phyloP scores from a whole-genome alignment of 805 yeast genomes.

The Ogataea paraovalis region DNA sequence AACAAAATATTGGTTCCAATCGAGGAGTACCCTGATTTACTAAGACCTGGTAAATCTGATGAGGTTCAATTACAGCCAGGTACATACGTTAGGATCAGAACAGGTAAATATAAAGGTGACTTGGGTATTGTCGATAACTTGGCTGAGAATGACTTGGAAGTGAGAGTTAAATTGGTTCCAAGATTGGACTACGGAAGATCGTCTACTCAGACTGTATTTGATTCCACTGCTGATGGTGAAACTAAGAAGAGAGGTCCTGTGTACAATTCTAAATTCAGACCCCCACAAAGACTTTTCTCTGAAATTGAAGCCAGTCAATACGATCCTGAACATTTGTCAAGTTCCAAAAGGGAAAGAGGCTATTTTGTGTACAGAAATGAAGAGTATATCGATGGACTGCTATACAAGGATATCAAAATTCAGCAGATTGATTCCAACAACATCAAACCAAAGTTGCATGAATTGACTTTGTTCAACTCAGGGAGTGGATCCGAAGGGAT shows the following conservation, averaged over 20 bases:
- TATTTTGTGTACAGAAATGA: slow-evolving; percentile 76
- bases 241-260: slow-evolving; percentile 39
- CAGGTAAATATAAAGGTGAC: slow-evolving; percentile 92
- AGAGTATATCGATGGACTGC: slow-evolving; percentile 84
- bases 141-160: slow-evolving; percentile 93
- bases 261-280: slow-evolving; percentile 61
- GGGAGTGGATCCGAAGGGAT: slow-evolving; percentile 81
- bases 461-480: slow-evolving; percentile 73
- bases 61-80: slow-evolving; percentile 91
- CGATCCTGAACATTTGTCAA: slow-evolving; percentile 67
- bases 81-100: slow-evolving; percentile 80
- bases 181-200: slow-evolving; percentile 85
- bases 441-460: slow-evolving; percentile 85
- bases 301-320: slow-evolving; percentile 84
- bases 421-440: slow-evolving; percentile 73
- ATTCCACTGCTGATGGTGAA: slow-evolving; percentile 19
- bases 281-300: slow-evolving; percentile 81
- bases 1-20: slow-evolving; percentile 89
- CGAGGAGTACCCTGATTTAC: slow-evolving; percentile 87
- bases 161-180: slow-evolving; percentile 88
- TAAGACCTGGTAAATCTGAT: slow-evolving; percentile 83
- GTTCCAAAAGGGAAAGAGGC: slow-evolving; percentile 57
- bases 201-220: slow-evolving; percentile 26
- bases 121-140: slow-evolving; percentile 89
- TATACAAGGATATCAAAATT: slow-evolving; percentile 80